A percentile compares a stretch with the other conserved stretches of the same genome.
Conservation (phyloP, 2,329 filamentous ascomycete genomes). For the Stagonosporopsis rhizophila region DNA sequence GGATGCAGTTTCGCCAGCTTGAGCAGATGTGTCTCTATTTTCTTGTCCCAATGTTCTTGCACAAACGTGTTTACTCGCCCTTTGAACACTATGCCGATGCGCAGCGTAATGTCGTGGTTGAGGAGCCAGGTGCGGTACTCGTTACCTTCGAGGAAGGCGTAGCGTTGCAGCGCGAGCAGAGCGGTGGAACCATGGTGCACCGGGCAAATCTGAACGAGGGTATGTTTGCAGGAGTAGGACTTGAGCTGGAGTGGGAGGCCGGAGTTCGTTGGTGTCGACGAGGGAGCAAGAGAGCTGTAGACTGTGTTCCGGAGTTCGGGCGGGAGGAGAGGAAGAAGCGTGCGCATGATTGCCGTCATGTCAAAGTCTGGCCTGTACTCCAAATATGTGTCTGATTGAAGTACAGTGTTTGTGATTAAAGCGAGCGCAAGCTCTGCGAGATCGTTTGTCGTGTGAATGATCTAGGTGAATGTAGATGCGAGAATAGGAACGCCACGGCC, state of each 20-base stretch:
- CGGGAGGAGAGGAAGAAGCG: constrained; percentile 36
- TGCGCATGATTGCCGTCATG: constrained; percentile 10
- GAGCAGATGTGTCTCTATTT: constrained; percentile 27
- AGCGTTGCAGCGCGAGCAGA: constrained; percentile 31
- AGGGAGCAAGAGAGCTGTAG: constrained; percentile 32
- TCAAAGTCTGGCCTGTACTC: background rate
- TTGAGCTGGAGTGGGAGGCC: constrained; percentile 34
- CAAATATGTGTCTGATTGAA: background rate
- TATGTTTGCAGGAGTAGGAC: constrained; percentile 35
- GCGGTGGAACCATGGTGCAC: constrained; percentile 30
- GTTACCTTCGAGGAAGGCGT: constrained; percentile 30
- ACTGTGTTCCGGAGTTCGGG: constrained; percentile 43
- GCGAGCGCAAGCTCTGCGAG: background rate
- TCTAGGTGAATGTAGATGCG: background rate
- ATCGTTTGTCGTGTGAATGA: constrained; percentile 1
- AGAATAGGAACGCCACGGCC: background rate
- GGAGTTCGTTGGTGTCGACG: constrained; percentile 6
- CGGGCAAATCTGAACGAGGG: constrained; percentile 30
- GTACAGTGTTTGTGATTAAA: background rate
- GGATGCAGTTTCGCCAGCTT: constrained; percentile 34
- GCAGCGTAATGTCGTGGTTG: constrained; percentile 27
- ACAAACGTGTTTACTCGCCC: constrained; percentile 37
- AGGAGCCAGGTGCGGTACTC: constrained; percentile 39
- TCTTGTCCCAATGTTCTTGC: constrained; percentile 39
- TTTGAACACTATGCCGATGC: constrained; percentile 34